Conservation (phyloP, 2,329 filamentous ascomycete species). For the Fusarium longipes region DNA sequence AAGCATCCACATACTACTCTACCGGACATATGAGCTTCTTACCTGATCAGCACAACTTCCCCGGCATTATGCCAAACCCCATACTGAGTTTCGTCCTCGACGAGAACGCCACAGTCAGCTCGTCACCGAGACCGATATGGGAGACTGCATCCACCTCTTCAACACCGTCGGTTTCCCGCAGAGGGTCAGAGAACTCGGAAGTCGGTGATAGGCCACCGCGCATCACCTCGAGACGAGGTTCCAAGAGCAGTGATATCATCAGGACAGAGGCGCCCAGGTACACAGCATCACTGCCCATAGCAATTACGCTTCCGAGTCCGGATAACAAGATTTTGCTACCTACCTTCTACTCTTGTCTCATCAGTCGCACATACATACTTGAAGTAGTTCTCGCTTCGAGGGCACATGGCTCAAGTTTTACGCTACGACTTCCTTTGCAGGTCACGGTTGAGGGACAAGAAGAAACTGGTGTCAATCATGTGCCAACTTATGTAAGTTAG, state of each 20-base stretch:
- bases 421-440: constrained; percentile 24
- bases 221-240: background rate
- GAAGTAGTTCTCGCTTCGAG: constrained; percentile 3
- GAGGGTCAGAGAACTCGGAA: constrained; percentile 12
- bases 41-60: constrained; percentile 31
- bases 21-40: constrained; percentile 25
- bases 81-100: constrained; percentile 30
- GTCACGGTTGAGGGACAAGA: constrained; percentile 6
- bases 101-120: background rate
- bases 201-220: background rate
- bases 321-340: constrained; percentile 31
- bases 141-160: background rate
- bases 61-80: constrained; percentile 11
- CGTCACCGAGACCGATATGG: background rate
- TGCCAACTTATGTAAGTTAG: constrained; percentile 32
- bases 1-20: constrained; percentile 34
- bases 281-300: constrained; percentile 8
- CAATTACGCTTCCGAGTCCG: constrained; percentile 10
- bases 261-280: constrained; percentile 1
- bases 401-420: constrained; percentile 11
- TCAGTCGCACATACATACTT: constrained; percentile 27
- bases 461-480: background rate
- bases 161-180: background rate
- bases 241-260: constrained; percentile 7
- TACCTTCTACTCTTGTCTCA: constrained; percentile 33